Base-by-base conservation (phyloP, 2,329 filamentous ascomycete species). In the Pestalotiopsis sp. region DNA sequence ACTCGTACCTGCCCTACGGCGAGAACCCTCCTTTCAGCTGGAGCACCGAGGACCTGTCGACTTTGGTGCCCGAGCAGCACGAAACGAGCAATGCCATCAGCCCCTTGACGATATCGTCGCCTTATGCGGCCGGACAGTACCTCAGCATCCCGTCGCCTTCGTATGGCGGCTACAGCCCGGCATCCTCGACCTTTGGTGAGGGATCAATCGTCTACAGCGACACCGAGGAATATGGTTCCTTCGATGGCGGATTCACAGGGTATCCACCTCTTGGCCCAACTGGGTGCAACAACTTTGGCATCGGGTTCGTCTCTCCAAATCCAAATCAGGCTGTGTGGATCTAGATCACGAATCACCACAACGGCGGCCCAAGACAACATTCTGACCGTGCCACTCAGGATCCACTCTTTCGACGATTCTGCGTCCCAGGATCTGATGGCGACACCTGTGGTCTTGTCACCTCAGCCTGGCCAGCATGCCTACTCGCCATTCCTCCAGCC, bases 141-240 rank as follows among this genome's bases (percentile, higher is more conserved):
- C 85, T 91, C 68, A 87, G 82, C 77, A 87, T 91, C 65, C 89
- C 89, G n/a, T 90, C 88, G 68, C 88, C 88, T 27, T 86, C 86
- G 36, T 90, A 87, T 70, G 84, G 83, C 67, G 84, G 84, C 68
- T 90, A 89, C 76, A 91, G 88, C 76, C 89, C 89, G 65, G 86
- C 88, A 25, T 89, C 88, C 38, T 91, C 89, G 69, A 89, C 86
- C 20, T 90, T 87, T 76, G 86, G 77, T n/a, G 82, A 90, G 77
- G 82, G 87, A n/a, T 90, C 89, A 36, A 82, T 89, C 70, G 83
- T 85, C 38, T 91, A 90, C 80, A 91, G 88, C 80, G 89, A 91
- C 74, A 83, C 84, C 61, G 88, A 90, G 68, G 88, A 90, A 71
- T 86, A 83, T 70, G 78, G 79, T 69, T 78, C 83, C 59, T 88